Evolutionary conservation across 768 basidiomycete genomes (phyloP), one percentile per base, ranked within the genome.

Genomic region (Boletus reticulatus): DNA sequence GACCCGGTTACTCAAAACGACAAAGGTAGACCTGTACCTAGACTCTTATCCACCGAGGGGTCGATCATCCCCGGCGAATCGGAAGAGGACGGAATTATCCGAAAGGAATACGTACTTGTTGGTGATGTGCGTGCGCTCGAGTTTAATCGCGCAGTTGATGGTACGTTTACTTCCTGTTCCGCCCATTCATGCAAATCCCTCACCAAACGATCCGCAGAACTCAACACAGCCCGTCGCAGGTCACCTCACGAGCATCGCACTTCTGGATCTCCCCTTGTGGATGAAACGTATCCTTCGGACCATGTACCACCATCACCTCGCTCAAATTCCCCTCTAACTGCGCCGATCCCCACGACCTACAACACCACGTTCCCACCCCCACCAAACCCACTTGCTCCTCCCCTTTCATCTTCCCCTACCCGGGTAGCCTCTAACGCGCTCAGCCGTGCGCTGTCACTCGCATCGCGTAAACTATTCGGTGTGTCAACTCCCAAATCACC

Each of bases 21-120:
- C 22, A 63, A 66, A 58, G 48, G 43, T 31, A 59, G 61, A 37
- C 42, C 50, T 2, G 19, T 31, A 20, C 56, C 45, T 0, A 74
- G 65, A 32, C 65, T 67, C 6, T 60, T 80, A 4, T 75, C 83
- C 0, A 82, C 84, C 39, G 79, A 83, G 38, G 84, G 80, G 2
- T 90, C 89, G 0, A 70, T 82, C 53, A 91, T 91, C 49, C 89
- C 89, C 12, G 90, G 90, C 4, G 89, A 92, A 68, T 88, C 86
- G 0, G 90, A 92, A 64, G 89, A 92, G 66, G 89, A 92, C 65
- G 88, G 88, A 0, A 75, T 86, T 48, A 77, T 92, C 47, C 80
- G 88, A 50, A 81, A 85, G 58, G 96, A 98, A 65, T 99, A 99
- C 63, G 96, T 98, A 0, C 82, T 99, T 1, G 91, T 98, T 2